These are phyloP conservation scores for Candida coquimbonensis DNA, from an alignment of 805 yeast genomes.

Conservation along the genomic window DNA sequence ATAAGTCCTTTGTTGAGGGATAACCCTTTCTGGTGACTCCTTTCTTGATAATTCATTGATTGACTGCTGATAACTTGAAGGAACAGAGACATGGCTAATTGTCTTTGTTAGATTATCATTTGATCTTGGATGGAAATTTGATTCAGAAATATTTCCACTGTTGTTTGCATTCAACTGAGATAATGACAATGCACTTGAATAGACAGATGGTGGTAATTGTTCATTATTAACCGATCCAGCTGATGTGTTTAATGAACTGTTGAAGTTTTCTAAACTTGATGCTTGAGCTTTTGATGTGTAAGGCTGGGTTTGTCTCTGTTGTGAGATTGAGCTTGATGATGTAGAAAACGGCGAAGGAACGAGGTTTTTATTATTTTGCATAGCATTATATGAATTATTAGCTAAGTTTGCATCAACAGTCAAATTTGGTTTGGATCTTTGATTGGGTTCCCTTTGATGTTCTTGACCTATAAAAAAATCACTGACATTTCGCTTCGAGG, in stretches of 20 bases:
- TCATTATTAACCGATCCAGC: neutral
- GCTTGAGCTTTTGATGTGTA: neutral
- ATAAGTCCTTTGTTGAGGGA: neutral
- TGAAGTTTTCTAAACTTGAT: neutral
- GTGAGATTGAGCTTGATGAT: neutral
- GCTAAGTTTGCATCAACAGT: conserved; percentile 7
- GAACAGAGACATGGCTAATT: neutral
- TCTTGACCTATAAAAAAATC: conserved; percentile 7
- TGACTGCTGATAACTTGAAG: neutral
- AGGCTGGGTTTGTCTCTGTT: neutral
- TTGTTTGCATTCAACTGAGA: neutral
- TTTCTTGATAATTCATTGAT: neutral
- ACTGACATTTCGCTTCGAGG: conserved; percentile 15
- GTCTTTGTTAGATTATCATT: neutral
- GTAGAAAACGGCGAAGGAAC: neutral
- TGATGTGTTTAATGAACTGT: neutral
- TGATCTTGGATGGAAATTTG: neutral
- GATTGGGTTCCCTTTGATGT: neutral
- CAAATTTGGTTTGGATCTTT: neutral
- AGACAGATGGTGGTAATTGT: neutral
- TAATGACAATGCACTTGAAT: neutral
- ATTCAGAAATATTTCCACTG: neutral
- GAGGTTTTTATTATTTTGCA: neutral
- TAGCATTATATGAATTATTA: neutral
- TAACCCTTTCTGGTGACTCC: neutral